A percentile compares a stretch with the other conserved stretches of the same genome.
Conservation (phyloP, 306 rosid species). For the Cyamopsis tetragonoloba region DNA sequence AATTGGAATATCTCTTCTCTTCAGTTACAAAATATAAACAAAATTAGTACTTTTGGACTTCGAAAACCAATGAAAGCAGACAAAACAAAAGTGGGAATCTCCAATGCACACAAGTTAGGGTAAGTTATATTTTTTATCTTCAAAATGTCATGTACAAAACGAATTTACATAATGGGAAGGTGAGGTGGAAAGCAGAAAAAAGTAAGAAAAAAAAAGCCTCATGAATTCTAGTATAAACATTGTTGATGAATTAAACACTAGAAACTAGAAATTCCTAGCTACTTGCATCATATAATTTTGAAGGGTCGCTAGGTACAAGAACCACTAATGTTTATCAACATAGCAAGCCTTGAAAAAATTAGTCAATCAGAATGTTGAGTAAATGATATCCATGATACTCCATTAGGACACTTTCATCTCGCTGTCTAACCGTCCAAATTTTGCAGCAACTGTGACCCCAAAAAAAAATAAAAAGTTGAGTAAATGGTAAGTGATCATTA, state of each 20-base stretch:
- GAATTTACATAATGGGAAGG: slow-evolving; percentile 12
- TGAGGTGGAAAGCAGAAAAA: not conserved
- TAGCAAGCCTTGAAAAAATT: not conserved
- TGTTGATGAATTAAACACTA: slow-evolving; percentile 7
- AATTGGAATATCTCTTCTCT: not conserved
- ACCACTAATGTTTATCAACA: slow-evolving; percentile 15
- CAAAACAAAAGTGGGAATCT: not conserved
- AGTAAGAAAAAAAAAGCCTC: slow-evolving; percentile 16
- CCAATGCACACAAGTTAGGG: not conserved
- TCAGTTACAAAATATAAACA: too few species aligned
- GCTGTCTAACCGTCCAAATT: slow-evolving; percentile 13
- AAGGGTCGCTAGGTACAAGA: slow-evolving; percentile 13
- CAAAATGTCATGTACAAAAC: slow-evolving; percentile 29
- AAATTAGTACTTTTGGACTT: too few species aligned
- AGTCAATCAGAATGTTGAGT: not conserved
- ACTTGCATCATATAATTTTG: slow-evolving; percentile 20
- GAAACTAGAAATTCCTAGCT: slow-evolving; percentile 14
- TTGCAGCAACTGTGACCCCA: slow-evolving; percentile 3
- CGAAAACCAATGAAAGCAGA: not conserved
- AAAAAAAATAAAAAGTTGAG: not conserved
- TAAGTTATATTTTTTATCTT: slow-evolving; percentile 1
- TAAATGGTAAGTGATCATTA: not conserved
- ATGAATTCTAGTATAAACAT: not conserved
- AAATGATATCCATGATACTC: slow-evolving; percentile 5
- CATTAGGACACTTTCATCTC: not conserved